A percentile compares a stretch with the other conserved stretches of the same genome.
These are phyloP conservation scores for Sporothrix globosa DNA, from an alignment of 2,329 filamentous ascomycete species.

Conservation along the genomic window DNA sequence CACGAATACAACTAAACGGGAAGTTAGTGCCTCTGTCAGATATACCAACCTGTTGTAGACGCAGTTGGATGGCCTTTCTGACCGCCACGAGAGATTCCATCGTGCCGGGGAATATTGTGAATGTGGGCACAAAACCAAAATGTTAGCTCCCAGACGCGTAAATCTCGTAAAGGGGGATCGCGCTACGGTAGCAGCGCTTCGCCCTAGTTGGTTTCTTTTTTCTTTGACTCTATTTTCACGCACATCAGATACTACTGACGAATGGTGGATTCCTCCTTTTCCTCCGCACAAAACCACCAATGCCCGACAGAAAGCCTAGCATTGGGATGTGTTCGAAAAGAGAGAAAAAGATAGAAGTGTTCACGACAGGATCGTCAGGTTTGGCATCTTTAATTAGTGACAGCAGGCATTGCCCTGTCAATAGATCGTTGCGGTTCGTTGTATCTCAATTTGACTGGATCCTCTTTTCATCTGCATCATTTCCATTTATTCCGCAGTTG, in stretches of 20 bases:
- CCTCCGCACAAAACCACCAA: slow-evolving; percentile 4
- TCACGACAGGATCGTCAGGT: not conserved
- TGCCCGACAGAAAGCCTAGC: not conserved
- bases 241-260: not conserved
- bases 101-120: not conserved
- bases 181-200: slow-evolving; percentile 7
- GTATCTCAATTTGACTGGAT: not conserved
- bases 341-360: no score
- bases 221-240: not conserved
- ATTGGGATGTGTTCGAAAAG: slow-evolving; percentile 3
- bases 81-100: not conserved
- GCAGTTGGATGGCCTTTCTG: not conserved
- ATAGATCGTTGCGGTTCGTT: not conserved
- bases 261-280: no score
- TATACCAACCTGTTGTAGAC: no score
- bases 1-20: not conserved
- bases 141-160: slow-evolving; percentile 11
- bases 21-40: not conserved
- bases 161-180: slow-evolving; percentile 5
- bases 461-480: not conserved
- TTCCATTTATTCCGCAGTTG: no score
- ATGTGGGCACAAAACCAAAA: not conserved
- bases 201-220: not conserved
- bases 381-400: not conserved
- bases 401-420: not conserved